phyloP scores from a whole-genome alignment of 148 eudicot species.

The Heliamphora exappendiculata region DNA sequence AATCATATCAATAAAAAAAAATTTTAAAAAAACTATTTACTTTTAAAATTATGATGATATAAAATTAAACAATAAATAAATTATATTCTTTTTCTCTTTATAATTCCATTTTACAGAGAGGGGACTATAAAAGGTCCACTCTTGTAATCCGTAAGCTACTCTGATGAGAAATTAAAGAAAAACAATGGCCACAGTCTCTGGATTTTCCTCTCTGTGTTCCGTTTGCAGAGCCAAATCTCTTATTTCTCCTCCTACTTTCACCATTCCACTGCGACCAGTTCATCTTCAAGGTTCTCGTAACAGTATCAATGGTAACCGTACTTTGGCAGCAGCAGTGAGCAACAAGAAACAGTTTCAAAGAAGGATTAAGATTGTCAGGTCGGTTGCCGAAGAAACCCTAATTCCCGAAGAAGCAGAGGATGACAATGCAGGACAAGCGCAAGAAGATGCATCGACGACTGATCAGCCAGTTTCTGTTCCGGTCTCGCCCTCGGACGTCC shows the following conservation, averaged over 20 bases:
- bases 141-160: background rate
- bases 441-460: constrained; percentile 9
- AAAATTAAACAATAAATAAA: no score
- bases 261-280: constrained; percentile 1
- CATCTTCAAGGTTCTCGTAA: constrained; percentile 16
- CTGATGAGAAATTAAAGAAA: background rate
- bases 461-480: constrained; percentile 69
- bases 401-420: constrained; percentile 25
- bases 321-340: constrained; percentile 7
- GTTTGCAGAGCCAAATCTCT: constrained; percentile 14
- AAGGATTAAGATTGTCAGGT: constrained; percentile 21
- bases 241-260: constrained; percentile 9
- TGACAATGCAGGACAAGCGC: background rate
- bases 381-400: constrained; percentile 34
- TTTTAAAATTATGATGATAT: no score
- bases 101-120: no score
- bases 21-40: no score
- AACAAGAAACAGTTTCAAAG: constrained; percentile 10
- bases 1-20: no score
- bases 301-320: constrained; percentile 1
- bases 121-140: background rate
- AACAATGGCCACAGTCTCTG: constrained; percentile 40
- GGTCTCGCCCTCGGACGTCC: constrained; percentile 80
- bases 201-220: constrained; percentile 22
- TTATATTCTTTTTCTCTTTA: no score